A percentile compares a stretch with the other conserved stretches of the same genome.
phyloP scores from a whole-genome alignment of 352 stramenopile genomes.

The Globisporangium barbulae region DNA sequence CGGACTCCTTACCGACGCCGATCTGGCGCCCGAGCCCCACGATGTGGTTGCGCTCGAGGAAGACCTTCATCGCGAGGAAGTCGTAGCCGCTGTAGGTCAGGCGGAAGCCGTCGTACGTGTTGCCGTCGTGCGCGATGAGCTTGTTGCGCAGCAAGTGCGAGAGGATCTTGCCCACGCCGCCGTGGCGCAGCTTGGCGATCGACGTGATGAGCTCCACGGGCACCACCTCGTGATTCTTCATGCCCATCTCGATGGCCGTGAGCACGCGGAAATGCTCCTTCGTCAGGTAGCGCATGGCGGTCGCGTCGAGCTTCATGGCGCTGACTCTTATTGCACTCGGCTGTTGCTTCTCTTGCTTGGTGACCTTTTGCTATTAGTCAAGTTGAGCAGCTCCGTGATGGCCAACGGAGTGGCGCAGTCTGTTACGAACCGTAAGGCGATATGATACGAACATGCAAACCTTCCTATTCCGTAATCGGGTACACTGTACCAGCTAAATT shows the following conservation, averaged over 20 bases:
- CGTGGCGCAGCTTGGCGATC: slow-evolving; percentile 97
- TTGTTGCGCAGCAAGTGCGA: slow-evolving; percentile 97
- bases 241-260: slow-evolving; percentile 98
- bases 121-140: slow-evolving; percentile 96
- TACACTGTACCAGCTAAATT: slow-evolving; percentile 5
- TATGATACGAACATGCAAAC: not conserved
- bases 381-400: slow-evolving; percentile 2
- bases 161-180: slow-evolving; percentile 97
- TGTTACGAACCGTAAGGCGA: slow-evolving; percentile 6
- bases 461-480: not conserved
- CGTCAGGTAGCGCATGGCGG: slow-evolving; percentile 91
- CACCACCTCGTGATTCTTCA: slow-evolving; percentile 99
- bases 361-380: slow-evolving; percentile 15
- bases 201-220: slow-evolving; percentile 95
- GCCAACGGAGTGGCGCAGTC: slow-evolving; percentile 5
- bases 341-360: slow-evolving; percentile 1
- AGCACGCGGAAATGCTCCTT: slow-evolving; percentile 98
- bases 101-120: slow-evolving; percentile 96
- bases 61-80: slow-evolving; percentile 95
- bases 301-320: slow-evolving; percentile 92
- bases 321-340: slow-evolving; percentile 2
- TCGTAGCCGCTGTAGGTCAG: slow-evolving; percentile 99
- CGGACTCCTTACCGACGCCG: slow-evolving; percentile 98
- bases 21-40: slow-evolving; percentile 92
- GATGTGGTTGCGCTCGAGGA: slow-evolving; percentile 94